Percentiles rank a stretch among this genome's conserved stretches.
Conservation (phyloP, 2,329 filamentous ascomycete species). For the Hypoxylon sp. region DNA sequence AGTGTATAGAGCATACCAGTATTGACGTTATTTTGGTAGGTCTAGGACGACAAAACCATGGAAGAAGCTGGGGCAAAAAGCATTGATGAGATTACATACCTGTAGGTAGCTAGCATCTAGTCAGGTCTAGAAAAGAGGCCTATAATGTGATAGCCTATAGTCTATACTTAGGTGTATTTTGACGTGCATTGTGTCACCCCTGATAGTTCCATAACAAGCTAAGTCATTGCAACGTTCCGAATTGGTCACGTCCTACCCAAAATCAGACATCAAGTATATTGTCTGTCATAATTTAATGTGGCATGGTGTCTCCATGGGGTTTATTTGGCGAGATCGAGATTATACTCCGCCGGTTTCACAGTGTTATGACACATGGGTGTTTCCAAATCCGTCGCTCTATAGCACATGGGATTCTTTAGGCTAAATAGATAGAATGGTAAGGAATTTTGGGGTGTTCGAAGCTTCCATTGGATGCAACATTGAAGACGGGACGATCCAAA, state of each 20-base stretch:
- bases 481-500: slow-evolving; percentile 26
- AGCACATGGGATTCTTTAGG: slow-evolving; percentile 28
- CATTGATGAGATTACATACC: slow-evolving; percentile 5
- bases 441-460: slow-evolving; percentile 23
- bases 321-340: slow-evolving; percentile 17
- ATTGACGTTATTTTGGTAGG: neutral
- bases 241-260: slow-evolving; percentile 24
- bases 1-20: slow-evolving; percentile 4
- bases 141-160: slow-evolving; percentile 11
- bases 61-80: slow-evolving; percentile 3
- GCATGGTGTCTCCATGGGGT: slow-evolving; percentile 17
- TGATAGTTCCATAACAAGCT: slow-evolving; percentile 14
- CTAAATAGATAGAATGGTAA: slow-evolving; percentile 34
- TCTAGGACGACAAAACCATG: neutral
- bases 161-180: slow-evolving; percentile 12
- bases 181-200: slow-evolving; percentile 11
- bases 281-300: slow-evolving; percentile 30
- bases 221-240: slow-evolving; percentile 21
- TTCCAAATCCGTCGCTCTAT: slow-evolving; percentile 27
- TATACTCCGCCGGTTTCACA: slow-evolving; percentile 6
- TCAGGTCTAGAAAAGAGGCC: slow-evolving; percentile 21
- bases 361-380: slow-evolving; percentile 25
- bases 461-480: slow-evolving; percentile 32
- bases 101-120: slow-evolving; percentile 1
- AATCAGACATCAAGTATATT: slow-evolving; percentile 18